Evolutionary conservation across 768 basidiomycete species (phyloP), one percentile per base, ranked within the genome.

Genomic region (Russula abietina): DNA sequence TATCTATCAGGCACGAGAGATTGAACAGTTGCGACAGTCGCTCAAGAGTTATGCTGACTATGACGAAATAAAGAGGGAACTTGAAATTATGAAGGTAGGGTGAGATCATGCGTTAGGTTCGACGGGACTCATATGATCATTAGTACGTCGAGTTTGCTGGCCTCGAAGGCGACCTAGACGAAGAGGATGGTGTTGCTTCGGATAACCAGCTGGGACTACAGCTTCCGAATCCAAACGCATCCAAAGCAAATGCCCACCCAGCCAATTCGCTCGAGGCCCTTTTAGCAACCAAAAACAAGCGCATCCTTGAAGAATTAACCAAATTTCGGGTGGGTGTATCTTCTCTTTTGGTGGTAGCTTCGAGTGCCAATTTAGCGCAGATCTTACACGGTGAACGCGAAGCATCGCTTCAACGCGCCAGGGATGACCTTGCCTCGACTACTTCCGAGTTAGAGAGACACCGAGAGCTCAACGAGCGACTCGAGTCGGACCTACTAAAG

Each of bases 91-190:
- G 92, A 98, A 99, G 85, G 97, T 91, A 54, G 51, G 76, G 70
- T 6, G 28, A 43, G 22, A 3, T 49, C 48, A 3, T 26, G 17
- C 32, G 1, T 28, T 50, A 30, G 28, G 16, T 24, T 53, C 28
- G 22, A 32, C 36, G 41, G 12, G n/a, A 45, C 51, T 55, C 24
- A 48, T 36, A 55, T 10, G 33, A 14, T 61, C 46, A 38, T 36
- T 68, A 98, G 97, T 98, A 88, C 68, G 95, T 99, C 61, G 96
- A 98, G 71, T 98, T 98, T 71, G 87, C 91, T 8, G 92, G 93
- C 10, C 81, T 93, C 33, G 92, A 96, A 39, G 85, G 86, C 39
- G 85, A 89, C 55, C 82, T 81, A 19, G 85, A 83, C 24, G 84
- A 84, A 38, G 85, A 79, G 24, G 79, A 77, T 65, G 76, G 76